phyloP scores from a whole-genome alignment of 2,329 filamentous ascomycete genomes.

The Claviceps maximensis region DNA sequence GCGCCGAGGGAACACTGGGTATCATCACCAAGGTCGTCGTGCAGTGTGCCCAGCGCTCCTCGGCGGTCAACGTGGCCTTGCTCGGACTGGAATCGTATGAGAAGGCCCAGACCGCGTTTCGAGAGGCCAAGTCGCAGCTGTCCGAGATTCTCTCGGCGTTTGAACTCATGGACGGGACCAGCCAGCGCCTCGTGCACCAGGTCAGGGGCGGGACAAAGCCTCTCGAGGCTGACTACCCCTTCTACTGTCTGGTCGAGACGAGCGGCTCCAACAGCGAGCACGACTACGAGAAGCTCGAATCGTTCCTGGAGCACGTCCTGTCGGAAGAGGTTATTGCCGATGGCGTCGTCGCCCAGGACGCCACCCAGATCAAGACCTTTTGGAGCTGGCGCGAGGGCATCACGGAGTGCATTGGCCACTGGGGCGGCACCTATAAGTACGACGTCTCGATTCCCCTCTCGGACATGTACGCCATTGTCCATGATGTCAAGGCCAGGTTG shows the following conservation, averaged over 20 bases:
- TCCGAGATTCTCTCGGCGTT: slow-evolving; percentile 95
- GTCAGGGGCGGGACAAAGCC: slow-evolving; percentile 73
- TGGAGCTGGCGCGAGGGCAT: slow-evolving; percentile 94
- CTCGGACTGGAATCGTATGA: slow-evolving; percentile 86
- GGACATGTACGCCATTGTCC: slow-evolving; percentile 79
- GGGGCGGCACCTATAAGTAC: slow-evolving; percentile 96
- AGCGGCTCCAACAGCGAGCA: slow-evolving; percentile 91
- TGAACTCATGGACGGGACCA: slow-evolving; percentile 85
- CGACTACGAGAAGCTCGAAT: slow-evolving; percentile 80
- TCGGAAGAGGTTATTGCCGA: slow-evolving; percentile 73
- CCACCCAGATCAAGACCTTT: slow-evolving; percentile 72
- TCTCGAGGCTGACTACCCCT: slow-evolving; percentile 71
- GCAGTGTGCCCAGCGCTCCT: slow-evolving; percentile 73
- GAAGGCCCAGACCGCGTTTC: slow-evolving; percentile 74
- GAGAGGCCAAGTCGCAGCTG: slow-evolving; percentile 77
- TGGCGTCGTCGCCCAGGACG: slow-evolving; percentile 84
- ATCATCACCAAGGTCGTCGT: slow-evolving; percentile 87
- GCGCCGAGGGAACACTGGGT: slow-evolving; percentile 86
- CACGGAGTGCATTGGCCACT: slow-evolving; percentile 76
- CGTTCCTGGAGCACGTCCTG: slow-evolving; percentile 88
- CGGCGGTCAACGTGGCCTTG: slow-evolving; percentile 87
- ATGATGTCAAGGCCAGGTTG: slow-evolving; percentile 66
- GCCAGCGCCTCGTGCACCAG: slow-evolving; percentile 61
- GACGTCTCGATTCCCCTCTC: slow-evolving; percentile 86
- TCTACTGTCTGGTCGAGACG: slow-evolving; percentile 95